phyloP scores from a whole-genome alignment of 2,329 filamentous ascomycete species.

The Biscogniauxia sp. region DNA sequence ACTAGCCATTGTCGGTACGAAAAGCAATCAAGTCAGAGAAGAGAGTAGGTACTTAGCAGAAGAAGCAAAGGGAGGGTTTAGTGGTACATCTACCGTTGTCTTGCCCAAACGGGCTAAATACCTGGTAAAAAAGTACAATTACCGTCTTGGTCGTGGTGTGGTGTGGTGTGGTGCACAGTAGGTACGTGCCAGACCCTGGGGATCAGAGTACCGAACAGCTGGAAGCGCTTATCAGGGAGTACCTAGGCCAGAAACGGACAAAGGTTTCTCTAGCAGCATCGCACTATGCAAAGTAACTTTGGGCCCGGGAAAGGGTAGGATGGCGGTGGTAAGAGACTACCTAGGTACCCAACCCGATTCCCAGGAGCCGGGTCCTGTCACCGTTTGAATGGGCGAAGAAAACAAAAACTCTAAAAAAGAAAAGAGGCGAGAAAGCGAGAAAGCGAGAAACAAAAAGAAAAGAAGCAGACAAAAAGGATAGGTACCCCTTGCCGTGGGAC shows the following conservation, averaged over 20 bases:
- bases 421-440: neutral
- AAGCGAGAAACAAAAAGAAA: neutral
- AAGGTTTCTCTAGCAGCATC: neutral
- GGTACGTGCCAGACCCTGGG: neutral
- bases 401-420: neutral
- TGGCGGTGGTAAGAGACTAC: neutral
- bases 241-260: neutral
- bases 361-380: neutral
- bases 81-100: neutral
- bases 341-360: neutral
- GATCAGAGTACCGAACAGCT: neutral
- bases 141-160: neutral
- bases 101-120: neutral
- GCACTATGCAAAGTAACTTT: neutral
- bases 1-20: neutral
- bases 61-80: no score
- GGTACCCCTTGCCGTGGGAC: neutral
- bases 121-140: neutral
- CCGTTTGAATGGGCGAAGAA: neutral
- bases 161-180: neutral
- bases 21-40: neutral
- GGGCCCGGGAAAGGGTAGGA: neutral
- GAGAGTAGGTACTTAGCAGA: neutral
- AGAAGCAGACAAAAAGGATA: neutral
- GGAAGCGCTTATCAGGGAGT: neutral